A percentile compares a stretch with the other conserved stretches of the same genome.
These are phyloP conservation scores for Rhizophagus prolifer DNA, from an alignment of 192 early-diverging fungal species.

Conservation along the genomic window DNA sequence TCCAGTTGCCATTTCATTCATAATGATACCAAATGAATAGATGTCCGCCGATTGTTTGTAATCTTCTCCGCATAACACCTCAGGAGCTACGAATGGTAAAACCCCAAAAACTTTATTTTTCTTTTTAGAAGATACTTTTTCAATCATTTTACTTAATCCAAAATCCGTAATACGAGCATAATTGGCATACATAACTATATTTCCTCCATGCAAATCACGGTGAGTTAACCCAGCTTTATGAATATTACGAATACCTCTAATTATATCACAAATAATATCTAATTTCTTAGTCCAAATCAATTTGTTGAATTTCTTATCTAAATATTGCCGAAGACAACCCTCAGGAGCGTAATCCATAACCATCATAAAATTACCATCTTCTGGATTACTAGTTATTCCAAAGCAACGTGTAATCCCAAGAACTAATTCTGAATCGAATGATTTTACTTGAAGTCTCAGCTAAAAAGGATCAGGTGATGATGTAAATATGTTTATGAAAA, in stretches of 20 bases:
- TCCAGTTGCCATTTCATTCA: background rate
- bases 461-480: too few relatives aligned
- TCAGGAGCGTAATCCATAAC: background rate
- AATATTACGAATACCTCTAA: background rate
- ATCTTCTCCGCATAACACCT: background rate
- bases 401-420: too few relatives aligned
- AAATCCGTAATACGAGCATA: background rate
- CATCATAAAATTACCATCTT: background rate
- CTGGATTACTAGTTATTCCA: too few relatives aligned
- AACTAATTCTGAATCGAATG: too few relatives aligned
- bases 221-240: background rate
- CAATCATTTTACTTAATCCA: background rate
- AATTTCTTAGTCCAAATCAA: background rate
- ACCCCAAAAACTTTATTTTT: background rate
- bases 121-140: background rate
- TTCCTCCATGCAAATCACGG: background rate
- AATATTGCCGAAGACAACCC: background rate
- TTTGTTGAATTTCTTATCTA: background rate
- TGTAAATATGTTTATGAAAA: too few relatives aligned
- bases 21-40: background rate
- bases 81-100: slow-evolving; percentile 7
- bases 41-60: background rate
- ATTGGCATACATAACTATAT: background rate
- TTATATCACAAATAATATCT: background rate
- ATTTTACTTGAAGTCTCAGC: too few relatives aligned